Conservation (phyloP, 2,329 filamentous ascomycete species). For the Clarireedia homoeocarpa region DNA sequence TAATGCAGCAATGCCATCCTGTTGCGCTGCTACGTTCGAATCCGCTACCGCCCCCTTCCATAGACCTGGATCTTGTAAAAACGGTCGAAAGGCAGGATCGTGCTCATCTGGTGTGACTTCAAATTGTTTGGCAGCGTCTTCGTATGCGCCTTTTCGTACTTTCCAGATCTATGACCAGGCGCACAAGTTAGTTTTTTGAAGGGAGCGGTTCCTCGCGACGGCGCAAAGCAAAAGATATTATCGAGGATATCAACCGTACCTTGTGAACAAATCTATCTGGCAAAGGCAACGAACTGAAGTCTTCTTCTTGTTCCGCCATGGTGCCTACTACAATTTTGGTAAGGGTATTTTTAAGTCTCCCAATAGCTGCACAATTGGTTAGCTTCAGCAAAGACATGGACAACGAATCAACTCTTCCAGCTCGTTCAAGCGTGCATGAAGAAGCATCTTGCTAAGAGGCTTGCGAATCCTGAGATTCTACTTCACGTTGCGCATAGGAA, state of each 20-base stretch:
- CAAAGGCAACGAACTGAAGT: constrained; percentile 71
- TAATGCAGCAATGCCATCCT: constrained; percentile 80
- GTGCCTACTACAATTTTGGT: constrained; percentile 9
- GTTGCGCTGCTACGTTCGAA: constrained; percentile 93
- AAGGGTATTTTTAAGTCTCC: constrained; percentile 15
- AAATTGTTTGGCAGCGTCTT: constrained; percentile 84
- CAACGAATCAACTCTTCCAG: constrained; percentile 12
- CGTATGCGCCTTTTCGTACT: constrained; percentile 89
- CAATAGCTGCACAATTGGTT: constrained; percentile 20
- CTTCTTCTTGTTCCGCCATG: constrained; percentile 80
- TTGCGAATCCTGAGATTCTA: background rate
- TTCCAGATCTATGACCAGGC: constrained; percentile 67
- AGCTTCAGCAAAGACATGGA: constrained; percentile 18
- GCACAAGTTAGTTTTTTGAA: constrained; percentile 19
- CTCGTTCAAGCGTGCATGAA: constrained; percentile 13
- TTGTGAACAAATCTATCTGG: constrained; percentile 80
- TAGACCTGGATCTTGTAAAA: constrained; percentile 72
- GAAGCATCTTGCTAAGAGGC: constrained; percentile 16
- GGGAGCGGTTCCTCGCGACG: background rate
- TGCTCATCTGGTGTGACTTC: constrained; percentile 76
- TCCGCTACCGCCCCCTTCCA: constrained; percentile 93
- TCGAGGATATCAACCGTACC: constrained; percentile 32
- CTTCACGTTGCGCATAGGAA: background rate
- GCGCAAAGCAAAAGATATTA: background rate
- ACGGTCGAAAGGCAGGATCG: constrained; percentile 79